Evolutionary conservation across 2,329 filamentous ascomycete genomes (phyloP), one percentile per base, ranked within the genome.

Genomic region (Colletotrichum spaethianum): DNA sequence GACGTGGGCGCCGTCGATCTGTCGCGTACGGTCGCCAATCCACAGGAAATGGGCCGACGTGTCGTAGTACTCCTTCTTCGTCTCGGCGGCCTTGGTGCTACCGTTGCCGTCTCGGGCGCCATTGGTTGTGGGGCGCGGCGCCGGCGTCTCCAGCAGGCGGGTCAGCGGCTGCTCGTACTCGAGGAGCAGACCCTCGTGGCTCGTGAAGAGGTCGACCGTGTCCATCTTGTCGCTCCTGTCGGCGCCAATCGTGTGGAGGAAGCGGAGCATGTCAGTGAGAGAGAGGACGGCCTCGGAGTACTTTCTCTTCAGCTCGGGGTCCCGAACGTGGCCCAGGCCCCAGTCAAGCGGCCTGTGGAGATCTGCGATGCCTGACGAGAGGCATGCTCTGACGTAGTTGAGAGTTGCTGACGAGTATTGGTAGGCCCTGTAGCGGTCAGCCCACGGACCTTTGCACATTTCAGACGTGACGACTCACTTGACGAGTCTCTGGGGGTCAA

Each of bases 41-140:
- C 96, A 99, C 81, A 99, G 89, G 86, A 99, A 98, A 81, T 99
- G 96, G 0, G 94, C 94, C 5, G 94, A 97, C 0, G 96, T 98
- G 83, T 98, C 93, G 85, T 97, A 98, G 88, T 94, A 97, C 78
- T 92, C 91, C 78, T 89, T 90, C 28, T 74, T 73, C 12, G 75
- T 72, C n/a, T 77, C 81, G 61, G 85, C 50, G 79, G 82, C 6
- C 88, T 90, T 75, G 65, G 75, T 75, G 20, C 74, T 6, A 88
- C 90, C 75, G 66, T 76, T 75, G n/a, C 74, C 73, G 63, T 76
- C 11, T 20, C 44, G 75, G 73, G 78, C 73, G 33, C 80, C 76
- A 71, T 78, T 77, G 40, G 62, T 23, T 44, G 67, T 44, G 55
- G 67, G 68, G 63, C 55, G 74, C 81, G 74, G 85, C 23, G 83